Conservation (phyloP, 2,329 filamentous ascomycete genomes). For the Colletotrichum melonis region DNA sequence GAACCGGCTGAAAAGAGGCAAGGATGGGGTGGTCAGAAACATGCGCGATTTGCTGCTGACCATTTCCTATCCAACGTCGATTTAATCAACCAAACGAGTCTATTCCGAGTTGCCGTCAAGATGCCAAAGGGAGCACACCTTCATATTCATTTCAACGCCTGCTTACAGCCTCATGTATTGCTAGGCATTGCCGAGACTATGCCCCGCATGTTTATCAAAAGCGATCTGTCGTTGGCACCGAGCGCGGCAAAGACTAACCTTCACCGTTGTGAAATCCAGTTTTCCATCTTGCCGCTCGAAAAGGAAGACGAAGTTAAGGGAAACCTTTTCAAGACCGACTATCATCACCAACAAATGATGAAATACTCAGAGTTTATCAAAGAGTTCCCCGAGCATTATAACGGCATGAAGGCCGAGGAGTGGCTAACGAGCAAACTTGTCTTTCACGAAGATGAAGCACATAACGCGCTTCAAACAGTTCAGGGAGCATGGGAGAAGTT, state of each 20-base stretch:
- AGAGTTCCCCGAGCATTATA: slow-evolving; percentile 46
- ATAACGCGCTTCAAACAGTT: slow-evolving; percentile 61
- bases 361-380: slow-evolving; percentile 52
- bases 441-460: slow-evolving; percentile 70
- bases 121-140: slow-evolving; percentile 80
- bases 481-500: slow-evolving; percentile 71
- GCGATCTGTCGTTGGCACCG: slow-evolving; percentile 58
- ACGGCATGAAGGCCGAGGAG: slow-evolving; percentile 46
- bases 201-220: slow-evolving; percentile 77
- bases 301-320: slow-evolving; percentile 50
- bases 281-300: slow-evolving; percentile 54
- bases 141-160: slow-evolving; percentile 84
- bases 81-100: slow-evolving; percentile 64
- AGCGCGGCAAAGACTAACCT: slow-evolving; percentile 5
- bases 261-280: slow-evolving; percentile 68
- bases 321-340: slow-evolving; percentile 61
- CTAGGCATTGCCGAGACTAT: slow-evolving; percentile 66
- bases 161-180: slow-evolving; percentile 70
- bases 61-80: slow-evolving; percentile 69
- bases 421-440: slow-evolving; percentile 74
- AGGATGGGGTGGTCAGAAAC: slow-evolving; percentile 57
- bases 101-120: slow-evolving; percentile 66
- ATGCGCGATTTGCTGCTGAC: slow-evolving; percentile 60
- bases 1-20: slow-evolving; percentile 41
- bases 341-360: slow-evolving; percentile 59